These are phyloP conservation scores for Trichoderma oligosporum DNA, from an alignment of 2,329 filamentous ascomycete species.

Conservation along the genomic window DNA sequence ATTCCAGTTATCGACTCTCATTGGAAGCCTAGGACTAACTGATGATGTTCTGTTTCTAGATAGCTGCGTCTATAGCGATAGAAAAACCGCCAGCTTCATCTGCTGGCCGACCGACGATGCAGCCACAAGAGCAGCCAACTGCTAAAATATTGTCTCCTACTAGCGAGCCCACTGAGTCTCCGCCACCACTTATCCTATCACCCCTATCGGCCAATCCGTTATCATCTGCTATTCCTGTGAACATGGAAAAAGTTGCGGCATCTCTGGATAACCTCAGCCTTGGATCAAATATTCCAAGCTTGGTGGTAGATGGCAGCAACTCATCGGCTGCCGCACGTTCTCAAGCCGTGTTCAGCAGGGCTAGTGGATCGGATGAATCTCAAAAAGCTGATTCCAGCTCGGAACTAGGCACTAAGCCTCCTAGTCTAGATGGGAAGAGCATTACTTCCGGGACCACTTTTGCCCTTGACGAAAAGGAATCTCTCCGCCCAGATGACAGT, in stretches of 20 bases:
- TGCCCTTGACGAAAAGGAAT: conserved; percentile 95
- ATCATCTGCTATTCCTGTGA: conserved; percentile 22
- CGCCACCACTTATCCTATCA: conserved; percentile 22
- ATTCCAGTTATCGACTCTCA: conserved; percentile 6
- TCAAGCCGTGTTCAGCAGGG: conserved; percentile 34
- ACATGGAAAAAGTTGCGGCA: conserved; percentile 28
- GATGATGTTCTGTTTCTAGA: conserved; percentile 32
- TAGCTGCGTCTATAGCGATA: conserved; percentile 44
- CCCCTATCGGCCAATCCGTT: conserved; percentile 22
- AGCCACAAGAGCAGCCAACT: conserved; percentile 25
- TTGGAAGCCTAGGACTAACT: conserved; percentile 13
- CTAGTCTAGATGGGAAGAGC: conserved; percentile 90
- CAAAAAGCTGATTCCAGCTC: conserved; percentile 60
- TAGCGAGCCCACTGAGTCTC: neutral
- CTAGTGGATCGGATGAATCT: conserved; percentile 53
- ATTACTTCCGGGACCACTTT: conserved; percentile 92
- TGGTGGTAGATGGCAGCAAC: conserved; percentile 51
- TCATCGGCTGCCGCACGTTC: conserved; percentile 38
- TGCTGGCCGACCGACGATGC: conserved; percentile 5
- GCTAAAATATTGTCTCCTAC: conserved; percentile 3
- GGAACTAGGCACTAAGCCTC: conserved; percentile 71
- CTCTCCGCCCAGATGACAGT: conserved; percentile 88
- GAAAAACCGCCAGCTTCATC: conserved; percentile 22
- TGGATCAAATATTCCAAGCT: conserved; percentile 34
- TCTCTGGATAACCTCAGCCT: conserved; percentile 33